Percentiles rank a stretch among this genome's conserved stretches.
Conservation (phyloP, 164 flowering plant species). For the Liquidambar formosana region DNA sequence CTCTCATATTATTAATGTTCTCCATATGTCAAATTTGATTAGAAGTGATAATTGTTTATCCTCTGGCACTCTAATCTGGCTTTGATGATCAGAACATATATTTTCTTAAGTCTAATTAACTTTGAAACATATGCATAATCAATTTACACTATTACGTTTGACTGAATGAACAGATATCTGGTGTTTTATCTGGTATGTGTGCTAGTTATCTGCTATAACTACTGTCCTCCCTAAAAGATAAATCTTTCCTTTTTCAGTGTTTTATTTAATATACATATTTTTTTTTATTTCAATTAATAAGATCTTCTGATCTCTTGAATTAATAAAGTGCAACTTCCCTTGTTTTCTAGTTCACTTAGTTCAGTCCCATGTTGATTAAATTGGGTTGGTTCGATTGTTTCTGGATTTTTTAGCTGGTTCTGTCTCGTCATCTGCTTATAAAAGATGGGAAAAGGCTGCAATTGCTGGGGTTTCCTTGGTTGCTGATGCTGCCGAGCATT, state of each 20-base stretch:
- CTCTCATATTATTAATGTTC: too few species aligned
- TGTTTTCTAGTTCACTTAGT: neutral
- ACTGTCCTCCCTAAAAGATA: neutral
- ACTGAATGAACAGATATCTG: neutral
- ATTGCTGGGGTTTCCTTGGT: constrained; percentile 97
- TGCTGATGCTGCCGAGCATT: constrained; percentile 99
- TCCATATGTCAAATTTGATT: too few species aligned
- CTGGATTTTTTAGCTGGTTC: constrained; percentile 34
- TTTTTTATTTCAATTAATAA: neutral
- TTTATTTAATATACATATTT: too few species aligned
- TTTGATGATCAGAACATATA: too few species aligned
- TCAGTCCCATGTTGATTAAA: neutral
- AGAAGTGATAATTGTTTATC: too few species aligned
- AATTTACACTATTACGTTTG: neutral
- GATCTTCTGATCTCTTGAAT: neutral
- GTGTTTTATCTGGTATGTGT: neutral
- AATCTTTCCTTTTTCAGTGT: neutral
- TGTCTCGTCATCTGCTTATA: constrained; percentile 68
- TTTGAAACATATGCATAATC: too few species aligned
- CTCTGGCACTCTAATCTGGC: too few species aligned
- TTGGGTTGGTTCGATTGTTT: constrained; percentile 1
- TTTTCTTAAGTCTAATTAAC: too few species aligned
- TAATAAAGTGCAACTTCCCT: neutral
- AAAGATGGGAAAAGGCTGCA: constrained; percentile 97
- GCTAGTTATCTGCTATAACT: too few species aligned